Base-by-base conservation (phyloP, 495 filamentous ascomycete species). In the Opeltia flavorubescens region DNA sequence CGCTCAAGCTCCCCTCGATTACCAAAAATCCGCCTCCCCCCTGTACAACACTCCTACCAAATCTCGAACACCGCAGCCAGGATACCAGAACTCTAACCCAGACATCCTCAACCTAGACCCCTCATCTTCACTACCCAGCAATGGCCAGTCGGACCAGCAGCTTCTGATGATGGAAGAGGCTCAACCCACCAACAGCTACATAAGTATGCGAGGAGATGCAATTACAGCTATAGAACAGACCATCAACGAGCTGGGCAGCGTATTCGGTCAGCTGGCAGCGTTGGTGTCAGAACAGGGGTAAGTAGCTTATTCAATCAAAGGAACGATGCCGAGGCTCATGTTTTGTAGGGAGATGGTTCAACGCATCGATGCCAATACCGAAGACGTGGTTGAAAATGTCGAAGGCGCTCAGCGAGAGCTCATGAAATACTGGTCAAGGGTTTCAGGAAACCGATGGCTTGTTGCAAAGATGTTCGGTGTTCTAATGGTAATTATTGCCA, bases 381-480 rank as follows among this genome's bases (percentile, higher is more conserved):
- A 91, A 59, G 85, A 96, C 60, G 83, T 96, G 13, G 93, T 98
- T 26, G 89, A 95, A 55, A 96, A 98, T 57, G 91, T 98, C 12
- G 76, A 95, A 61, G 91, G 91, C 24, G 91, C 91, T 9, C 91
- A 98, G 59, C 76, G 89, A 34, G 91, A 98, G 66, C 47, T 75
- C 35, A 76, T 98, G 70, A 95, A 95, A 58, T 98, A 96, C 66
- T 98, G 93, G 91, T 81, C 76, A 9, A 72, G 88, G 21, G 89
- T 96, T 9, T 86, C 83, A 18, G 84, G 87, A 23, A 98, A 96
- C 69, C 74, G 91, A 56, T 96, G 93, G 91, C 66, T 98, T 40
- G 78, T 98, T 44, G 93, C 89, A 13, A 95, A 96, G 75, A 98
- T 98, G 93, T 95, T 98, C 75, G 91, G 91, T 46, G 84, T 84